Base-by-base conservation (phyloP, 2,329 filamentous ascomycete species). In the Pseudogymnoascus sp. region DNA sequence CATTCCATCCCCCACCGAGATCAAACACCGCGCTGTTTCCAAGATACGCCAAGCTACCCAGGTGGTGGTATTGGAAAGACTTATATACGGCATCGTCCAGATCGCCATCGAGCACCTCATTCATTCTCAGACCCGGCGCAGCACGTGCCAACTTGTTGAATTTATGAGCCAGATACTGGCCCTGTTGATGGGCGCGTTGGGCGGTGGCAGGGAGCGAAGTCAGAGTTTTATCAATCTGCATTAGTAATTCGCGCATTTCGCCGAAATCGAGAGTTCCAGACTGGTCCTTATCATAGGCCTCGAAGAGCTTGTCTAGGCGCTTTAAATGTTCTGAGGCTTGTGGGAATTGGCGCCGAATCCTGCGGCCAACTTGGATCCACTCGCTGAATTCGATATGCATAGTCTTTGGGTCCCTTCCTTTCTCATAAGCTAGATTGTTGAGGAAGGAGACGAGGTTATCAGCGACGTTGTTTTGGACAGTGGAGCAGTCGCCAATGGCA, bases 1-100 rank as follows among this genome's bases (percentile, higher is more conserved):
- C 76, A 68, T 81, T 92, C 79, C 88, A 82, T 0, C 91, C 92
- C 43, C 87, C 84, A 6, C 85, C 85, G 60, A 94, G 84, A 72
- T 99, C 94, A 70, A 99, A 99, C 39, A 99, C 87, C 4, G 94
- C 94, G 6, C 92, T 92, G 73, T 99, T 99, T 47, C 95, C 95
- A 67, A 99, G 86, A 70, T 99, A 99, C 5, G 95, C 94, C 68
- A 99, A 76, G 67, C 86, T 94, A 20, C 95, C 94, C 20, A 99
- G 81, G 72, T 99, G 93, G 70, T 81, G 87, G 75, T 99, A 99
- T 74, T 95, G 88, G 71, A 99, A 99, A 0, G 94, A 90, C 74
- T 90, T 93, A 79, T 96, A 97, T 11, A 94, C 86, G 1, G 92
- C 89, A 50, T 93, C 90, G 70, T 99, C 95, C 5, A 97, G 76